Conservation (phyloP, 2,329 filamentous ascomycete genomes). For the Metarhizium album region DNA sequence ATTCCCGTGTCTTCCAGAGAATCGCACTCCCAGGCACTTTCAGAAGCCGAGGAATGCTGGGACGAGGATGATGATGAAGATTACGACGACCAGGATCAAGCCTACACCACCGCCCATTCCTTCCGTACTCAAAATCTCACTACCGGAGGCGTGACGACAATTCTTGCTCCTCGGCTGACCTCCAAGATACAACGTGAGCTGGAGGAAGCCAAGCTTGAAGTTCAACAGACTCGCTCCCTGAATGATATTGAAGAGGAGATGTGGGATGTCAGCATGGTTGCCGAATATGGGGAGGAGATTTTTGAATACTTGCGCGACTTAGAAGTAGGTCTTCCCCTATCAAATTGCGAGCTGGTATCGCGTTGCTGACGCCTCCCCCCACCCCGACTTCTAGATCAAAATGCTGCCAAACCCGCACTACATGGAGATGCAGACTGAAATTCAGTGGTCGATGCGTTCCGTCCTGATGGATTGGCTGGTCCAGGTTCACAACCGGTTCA, state of each 20-base stretch:
- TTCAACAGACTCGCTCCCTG: constrained; percentile 55
- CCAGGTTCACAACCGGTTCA: constrained; percentile 88
- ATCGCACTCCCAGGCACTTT: constrained; percentile 18
- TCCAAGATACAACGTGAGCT: constrained; percentile 63
- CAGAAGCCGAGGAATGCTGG: constrained; percentile 58
- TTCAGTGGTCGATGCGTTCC: constrained; percentile 97
- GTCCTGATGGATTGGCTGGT: constrained; percentile 98
- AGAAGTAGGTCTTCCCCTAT: constrained; percentile 49
- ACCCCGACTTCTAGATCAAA: constrained; percentile 41
- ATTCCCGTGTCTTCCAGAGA: constrained; percentile 15
- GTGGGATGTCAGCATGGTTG: constrained; percentile 95
- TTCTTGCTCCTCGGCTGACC: constrained; percentile 65
- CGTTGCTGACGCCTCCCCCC: neutral
- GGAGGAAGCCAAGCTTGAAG: constrained; percentile 50
- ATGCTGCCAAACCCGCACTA: constrained; percentile 87
- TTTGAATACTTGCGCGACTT: constrained; percentile 84
- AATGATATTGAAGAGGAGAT: constrained; percentile 81
- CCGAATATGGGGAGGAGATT: constrained; percentile 93
- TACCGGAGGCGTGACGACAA: constrained; percentile 36
- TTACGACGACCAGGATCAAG: constrained; percentile 50
- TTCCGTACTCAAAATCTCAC: constrained; percentile 58
- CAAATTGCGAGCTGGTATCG: neutral
- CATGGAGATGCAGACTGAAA: constrained; percentile 95
- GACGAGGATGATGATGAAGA: constrained; percentile 68
- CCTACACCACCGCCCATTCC: constrained; percentile 68